phyloP scores from a whole-genome alignment of 495 filamentous ascomycete genomes.

The Oidiodendron maius region DNA sequence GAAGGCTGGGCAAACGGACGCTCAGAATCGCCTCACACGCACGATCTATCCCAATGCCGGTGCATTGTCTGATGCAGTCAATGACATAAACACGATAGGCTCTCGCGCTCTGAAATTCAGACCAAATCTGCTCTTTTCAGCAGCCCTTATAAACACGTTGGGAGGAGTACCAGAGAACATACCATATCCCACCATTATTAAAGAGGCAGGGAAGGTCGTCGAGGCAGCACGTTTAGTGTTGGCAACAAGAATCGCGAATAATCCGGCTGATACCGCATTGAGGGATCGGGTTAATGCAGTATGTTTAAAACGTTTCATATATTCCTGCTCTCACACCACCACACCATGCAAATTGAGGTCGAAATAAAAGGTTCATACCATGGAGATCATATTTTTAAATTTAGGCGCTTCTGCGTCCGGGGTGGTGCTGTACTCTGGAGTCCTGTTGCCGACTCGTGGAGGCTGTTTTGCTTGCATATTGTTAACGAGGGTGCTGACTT shows the following conservation, averaged over 20 bases:
- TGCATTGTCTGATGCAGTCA: neutral
- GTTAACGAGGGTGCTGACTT: neutral
- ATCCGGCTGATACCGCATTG: neutral
- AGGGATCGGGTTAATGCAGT: neutral
- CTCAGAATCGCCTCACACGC: neutral
- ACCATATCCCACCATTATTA: constrained; percentile 1
- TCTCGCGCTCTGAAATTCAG: neutral
- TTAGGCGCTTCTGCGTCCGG: neutral
- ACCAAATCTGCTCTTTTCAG: neutral
- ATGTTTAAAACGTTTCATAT: neutral
- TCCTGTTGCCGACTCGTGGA: constrained; percentile 1
- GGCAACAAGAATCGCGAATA: neutral
- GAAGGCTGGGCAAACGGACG: neutral
- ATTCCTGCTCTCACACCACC: neutral
- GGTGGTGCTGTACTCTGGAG: neutral
- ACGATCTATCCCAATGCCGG: neutral
- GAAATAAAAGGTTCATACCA: neutral
- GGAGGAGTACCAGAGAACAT: neutral
- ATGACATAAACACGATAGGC: neutral
- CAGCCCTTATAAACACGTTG: neutral
- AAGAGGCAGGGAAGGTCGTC: neutral
- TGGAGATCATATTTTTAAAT: neutral
- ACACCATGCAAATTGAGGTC: neutral
- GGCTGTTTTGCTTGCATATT: neutral
- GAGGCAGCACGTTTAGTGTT: neutral